These are phyloP conservation scores for Elaeis guineensis DNA, from an alignment of 176 grass and related monocot genomes.

Conservation along the genomic window DNA sequence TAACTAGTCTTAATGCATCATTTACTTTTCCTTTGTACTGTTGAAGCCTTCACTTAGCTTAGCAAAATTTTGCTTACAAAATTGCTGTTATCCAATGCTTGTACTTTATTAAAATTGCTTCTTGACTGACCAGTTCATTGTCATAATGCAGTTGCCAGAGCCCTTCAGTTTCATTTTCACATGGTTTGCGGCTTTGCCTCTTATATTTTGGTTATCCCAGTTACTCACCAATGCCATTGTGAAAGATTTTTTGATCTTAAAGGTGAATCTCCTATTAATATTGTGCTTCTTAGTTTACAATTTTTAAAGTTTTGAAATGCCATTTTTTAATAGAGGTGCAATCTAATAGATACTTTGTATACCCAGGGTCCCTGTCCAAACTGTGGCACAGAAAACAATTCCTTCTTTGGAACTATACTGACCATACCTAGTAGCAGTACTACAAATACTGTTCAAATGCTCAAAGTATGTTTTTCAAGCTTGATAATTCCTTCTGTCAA, in stretches of 20 bases:
- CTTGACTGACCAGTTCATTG: conserved; percentile 14
- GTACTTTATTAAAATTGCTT: not conserved
- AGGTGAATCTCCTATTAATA: conserved; percentile 39
- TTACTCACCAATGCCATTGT: conserved; percentile 65
- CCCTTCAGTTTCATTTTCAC: conserved; percentile 96
- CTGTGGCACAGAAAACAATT: conserved; percentile 79
- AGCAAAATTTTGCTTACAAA: too few relatives aligned
- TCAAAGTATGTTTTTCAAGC: conserved; percentile 45
- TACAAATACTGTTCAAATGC: conserved; percentile 73
- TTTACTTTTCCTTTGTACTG: too few relatives aligned
- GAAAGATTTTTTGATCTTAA: conserved; percentile 86
- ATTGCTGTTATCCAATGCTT: too few relatives aligned
- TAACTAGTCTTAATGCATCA: too few relatives aligned
- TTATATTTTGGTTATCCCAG: conserved; percentile 70
- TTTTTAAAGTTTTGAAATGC: conserved; percentile 1
- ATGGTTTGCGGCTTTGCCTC: conserved; percentile 86
- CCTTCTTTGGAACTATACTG: conserved; percentile 89
- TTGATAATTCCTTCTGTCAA: not conserved
- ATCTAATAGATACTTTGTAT: conserved; percentile 24
- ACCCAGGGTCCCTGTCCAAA: conserved; percentile 77
- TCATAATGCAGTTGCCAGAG: conserved; percentile 77
- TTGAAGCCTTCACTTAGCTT: too few relatives aligned
- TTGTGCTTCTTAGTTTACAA: conserved; percentile 9
- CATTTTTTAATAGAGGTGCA: conserved; percentile 8
- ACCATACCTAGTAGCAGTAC: conserved; percentile 66